Percentiles rank a stretch among this genome's conserved stretches.
Evolutionary conservation across 1,139 yeast species (phyloP).

Genomic region (Diutina catenulata): DNA sequence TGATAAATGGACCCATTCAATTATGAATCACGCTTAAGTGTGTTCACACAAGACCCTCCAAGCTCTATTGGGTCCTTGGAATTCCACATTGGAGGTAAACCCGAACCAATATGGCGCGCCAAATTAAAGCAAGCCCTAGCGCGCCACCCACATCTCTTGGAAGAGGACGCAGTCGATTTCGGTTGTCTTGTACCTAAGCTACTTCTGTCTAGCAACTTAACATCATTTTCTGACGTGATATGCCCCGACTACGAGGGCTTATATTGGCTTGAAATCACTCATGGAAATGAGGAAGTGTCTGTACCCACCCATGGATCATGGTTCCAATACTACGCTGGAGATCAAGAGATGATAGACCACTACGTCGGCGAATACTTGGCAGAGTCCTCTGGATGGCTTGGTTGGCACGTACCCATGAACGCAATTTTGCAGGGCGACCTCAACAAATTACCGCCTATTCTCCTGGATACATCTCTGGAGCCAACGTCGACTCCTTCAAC

Average conservation of each 20-base stretch:
- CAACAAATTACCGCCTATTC: too few relatives aligned
- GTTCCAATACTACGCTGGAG: neutral
- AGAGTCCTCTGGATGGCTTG: neutral
- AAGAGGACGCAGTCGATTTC: too few relatives aligned
- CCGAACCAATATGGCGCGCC: too few relatives aligned
- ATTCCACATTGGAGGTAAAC: neutral
- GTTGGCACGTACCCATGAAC: constrained; percentile 4
- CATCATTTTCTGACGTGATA: neutral
- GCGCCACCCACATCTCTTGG: too few relatives aligned
- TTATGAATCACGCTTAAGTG: too few relatives aligned
- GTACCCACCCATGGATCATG: neutral
- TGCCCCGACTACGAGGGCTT: constrained; percentile 1
- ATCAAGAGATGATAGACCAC: neutral
- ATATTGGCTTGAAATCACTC: neutral
- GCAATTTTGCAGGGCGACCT: too few relatives aligned
- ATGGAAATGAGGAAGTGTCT: neutral
- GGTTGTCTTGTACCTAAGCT: too few relatives aligned
- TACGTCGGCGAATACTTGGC: neutral
- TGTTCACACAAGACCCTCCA: neutral
- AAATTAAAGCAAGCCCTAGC: too few relatives aligned
- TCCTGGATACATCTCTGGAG: too few relatives aligned
- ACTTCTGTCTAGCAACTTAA: neutral
- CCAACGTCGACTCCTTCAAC: too few relatives aligned
- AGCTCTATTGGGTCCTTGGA: neutral
- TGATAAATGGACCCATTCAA: too few relatives aligned